A percentile compares a stretch with the other conserved stretches of the same genome.
Evolutionary conservation across 2,329 filamentous ascomycete species (phyloP).

Genomic region (Stachybotrys echinatus): DNA sequence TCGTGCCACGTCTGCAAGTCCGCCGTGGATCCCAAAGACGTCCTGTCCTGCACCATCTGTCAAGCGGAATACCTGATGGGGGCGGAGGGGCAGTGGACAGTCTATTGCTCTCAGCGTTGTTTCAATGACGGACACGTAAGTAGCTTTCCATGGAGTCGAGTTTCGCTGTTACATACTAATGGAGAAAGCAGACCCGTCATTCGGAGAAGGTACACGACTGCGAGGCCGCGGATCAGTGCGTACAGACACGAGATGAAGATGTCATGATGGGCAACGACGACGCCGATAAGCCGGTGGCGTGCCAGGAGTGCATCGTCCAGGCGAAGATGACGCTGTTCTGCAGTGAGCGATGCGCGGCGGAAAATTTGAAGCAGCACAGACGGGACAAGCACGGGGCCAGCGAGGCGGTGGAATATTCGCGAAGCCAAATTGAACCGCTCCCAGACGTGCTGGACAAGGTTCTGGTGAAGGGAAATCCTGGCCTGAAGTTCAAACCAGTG

Average conservation of each 20-base stretch:
- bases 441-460: constrained; percentile 18
- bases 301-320: constrained; percentile 34
- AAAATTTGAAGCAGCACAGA: constrained; percentile 35
- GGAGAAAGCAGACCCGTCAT: constrained; percentile 28
- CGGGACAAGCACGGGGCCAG: constrained; percentile 23
- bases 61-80: constrained; percentile 35
- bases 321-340: constrained; percentile 35
- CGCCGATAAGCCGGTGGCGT: constrained; percentile 26
- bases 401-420: constrained; percentile 14
- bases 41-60: constrained; percentile 39
- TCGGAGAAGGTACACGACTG: constrained; percentile 33
- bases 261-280: constrained; percentile 30
- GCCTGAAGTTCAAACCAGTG: constrained; percentile 20
- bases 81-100: constrained; percentile 25
- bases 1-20: constrained; percentile 34
- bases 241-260: constrained; percentile 32
- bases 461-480: constrained; percentile 24
- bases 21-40: constrained; percentile 24
- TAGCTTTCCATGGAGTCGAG: constrained; percentile 3
- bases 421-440: constrained; percentile 14
- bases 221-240: constrained; percentile 32
- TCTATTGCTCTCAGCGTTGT: constrained; percentile 42
- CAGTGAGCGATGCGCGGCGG: constrained; percentile 33
- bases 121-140: constrained; percentile 35
- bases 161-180: neutral